phyloP scores from a whole-genome alignment of 345 rosid species.

The Eucalyptus regnans region DNA sequence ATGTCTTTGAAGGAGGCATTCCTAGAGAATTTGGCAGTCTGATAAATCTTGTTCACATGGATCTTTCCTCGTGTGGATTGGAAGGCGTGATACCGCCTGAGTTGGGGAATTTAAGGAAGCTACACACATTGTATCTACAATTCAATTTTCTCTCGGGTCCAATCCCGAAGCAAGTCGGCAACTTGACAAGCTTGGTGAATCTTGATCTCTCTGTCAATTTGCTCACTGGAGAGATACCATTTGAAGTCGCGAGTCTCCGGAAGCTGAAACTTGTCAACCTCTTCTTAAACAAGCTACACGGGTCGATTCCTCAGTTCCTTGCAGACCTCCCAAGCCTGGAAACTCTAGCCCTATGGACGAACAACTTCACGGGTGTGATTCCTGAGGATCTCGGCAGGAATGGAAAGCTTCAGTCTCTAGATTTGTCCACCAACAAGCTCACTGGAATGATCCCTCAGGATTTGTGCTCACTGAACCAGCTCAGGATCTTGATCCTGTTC shows the following conservation, averaged over 20 bases:
- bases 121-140: constrained; percentile 48
- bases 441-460: constrained; percentile 46
- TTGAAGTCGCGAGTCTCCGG: constrained; percentile 23
- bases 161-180: constrained; percentile 43
- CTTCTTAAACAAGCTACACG: constrained; percentile 52
- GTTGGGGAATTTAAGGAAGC: constrained; percentile 32
- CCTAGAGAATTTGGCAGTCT: constrained; percentile 43
- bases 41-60: constrained; percentile 37
- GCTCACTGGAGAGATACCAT: constrained; percentile 48
- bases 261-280: constrained; percentile 39
- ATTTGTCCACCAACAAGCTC: constrained; percentile 65
- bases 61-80: constrained; percentile 43
- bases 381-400: constrained; percentile 46
- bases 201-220: constrained; percentile 59
- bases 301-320: constrained; percentile 40
- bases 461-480: constrained; percentile 31
- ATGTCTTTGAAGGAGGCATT: constrained; percentile 43
- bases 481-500: constrained; percentile 28
- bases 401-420: constrained; percentile 35
- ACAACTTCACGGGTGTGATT: constrained; percentile 58
- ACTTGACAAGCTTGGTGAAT: constrained; percentile 29
- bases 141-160: constrained; percentile 34
- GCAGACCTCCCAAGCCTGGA: constrained; percentile 39
- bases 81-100: constrained; percentile 40
- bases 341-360: constrained; percentile 43